Percentiles rank a stretch among this genome's conserved stretches.
These are phyloP conservation scores for Stephanodiscus triporus DNA, from an alignment of 108 stramenopile species.

Conservation along the genomic window DNA sequence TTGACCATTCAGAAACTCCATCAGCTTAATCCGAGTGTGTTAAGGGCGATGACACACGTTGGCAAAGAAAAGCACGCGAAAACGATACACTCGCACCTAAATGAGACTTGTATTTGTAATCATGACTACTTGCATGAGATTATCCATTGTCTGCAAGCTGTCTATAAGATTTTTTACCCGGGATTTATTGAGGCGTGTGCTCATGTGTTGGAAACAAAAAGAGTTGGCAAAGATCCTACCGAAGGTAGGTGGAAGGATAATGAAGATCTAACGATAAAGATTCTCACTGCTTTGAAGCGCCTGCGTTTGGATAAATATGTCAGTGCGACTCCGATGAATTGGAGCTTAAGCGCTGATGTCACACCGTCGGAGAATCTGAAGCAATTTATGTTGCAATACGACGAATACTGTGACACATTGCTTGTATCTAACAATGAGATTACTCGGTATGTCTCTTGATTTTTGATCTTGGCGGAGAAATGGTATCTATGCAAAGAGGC, in stretches of 20 bases:
- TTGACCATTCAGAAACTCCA: no score
- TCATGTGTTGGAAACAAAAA: neutral
- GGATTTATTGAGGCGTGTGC: neutral
- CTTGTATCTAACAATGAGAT: no score
- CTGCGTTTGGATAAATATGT: neutral
- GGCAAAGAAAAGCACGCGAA: no score
- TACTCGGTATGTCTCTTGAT: neutral
- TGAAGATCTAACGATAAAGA: neutral
- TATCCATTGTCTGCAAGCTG: no score
- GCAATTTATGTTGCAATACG: neutral
- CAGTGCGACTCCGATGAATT: neutral
- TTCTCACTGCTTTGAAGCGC: neutral
- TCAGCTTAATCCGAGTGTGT: no score
- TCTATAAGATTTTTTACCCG: neutral
- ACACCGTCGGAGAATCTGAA: no score
- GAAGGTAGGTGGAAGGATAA: neutral
- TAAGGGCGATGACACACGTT: no score
- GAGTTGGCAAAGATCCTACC: neutral
- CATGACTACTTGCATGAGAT: no score
- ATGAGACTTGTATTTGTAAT: no score
- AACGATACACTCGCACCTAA: no score
- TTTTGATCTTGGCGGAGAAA: neutral
- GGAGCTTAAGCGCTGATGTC: neutral
- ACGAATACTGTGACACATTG: neutral
- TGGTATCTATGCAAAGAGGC: neutral